phyloP scores from a whole-genome alignment of 2,329 filamentous ascomycete genomes.

The Hypoxylon sp. region DNA sequence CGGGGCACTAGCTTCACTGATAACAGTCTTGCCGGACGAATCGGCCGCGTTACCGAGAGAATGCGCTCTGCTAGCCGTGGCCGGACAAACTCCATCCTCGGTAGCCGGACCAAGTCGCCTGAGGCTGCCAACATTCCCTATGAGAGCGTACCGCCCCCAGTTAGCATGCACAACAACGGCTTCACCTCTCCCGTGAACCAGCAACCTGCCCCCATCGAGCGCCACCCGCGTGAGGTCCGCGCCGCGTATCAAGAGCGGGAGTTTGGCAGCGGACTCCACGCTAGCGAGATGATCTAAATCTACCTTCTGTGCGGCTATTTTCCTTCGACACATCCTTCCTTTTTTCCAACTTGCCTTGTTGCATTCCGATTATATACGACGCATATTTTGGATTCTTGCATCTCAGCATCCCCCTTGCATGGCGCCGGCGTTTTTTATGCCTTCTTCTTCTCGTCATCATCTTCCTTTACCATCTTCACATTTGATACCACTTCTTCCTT shows the following conservation, averaged over 20 bases:
- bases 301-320: neutral
- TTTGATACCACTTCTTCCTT: conserved; percentile 50
- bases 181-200: conserved; percentile 54
- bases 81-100: conserved; percentile 61
- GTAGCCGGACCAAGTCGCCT: conserved; percentile 58
- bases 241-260: conserved; percentile 58
- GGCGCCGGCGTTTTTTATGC: conserved; percentile 54
- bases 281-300: conserved; percentile 69
- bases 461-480: conserved; percentile 32
- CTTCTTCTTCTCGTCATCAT: conserved; percentile 17
- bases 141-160: conserved; percentile 57
- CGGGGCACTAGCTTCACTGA: conserved; percentile 71
- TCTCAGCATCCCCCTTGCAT: conserved; percentile 57
- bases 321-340: neutral
- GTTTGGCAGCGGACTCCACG: conserved; percentile 66
- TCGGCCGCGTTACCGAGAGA: conserved; percentile 72
- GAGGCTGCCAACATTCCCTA: conserved; percentile 57
- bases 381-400: conserved; percentile 38
- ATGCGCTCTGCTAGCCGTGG: conserved; percentile 73
- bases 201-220: conserved; percentile 47
- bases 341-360: conserved; percentile 24
- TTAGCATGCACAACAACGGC: conserved; percentile 52
- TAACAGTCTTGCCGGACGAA: conserved; percentile 66
- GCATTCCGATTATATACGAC: conserved; percentile 45
- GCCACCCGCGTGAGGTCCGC: conserved; percentile 58